phyloP scores from a whole-genome alignment of 2,329 filamentous ascomycete species.

The Curvularia lunata region DNA sequence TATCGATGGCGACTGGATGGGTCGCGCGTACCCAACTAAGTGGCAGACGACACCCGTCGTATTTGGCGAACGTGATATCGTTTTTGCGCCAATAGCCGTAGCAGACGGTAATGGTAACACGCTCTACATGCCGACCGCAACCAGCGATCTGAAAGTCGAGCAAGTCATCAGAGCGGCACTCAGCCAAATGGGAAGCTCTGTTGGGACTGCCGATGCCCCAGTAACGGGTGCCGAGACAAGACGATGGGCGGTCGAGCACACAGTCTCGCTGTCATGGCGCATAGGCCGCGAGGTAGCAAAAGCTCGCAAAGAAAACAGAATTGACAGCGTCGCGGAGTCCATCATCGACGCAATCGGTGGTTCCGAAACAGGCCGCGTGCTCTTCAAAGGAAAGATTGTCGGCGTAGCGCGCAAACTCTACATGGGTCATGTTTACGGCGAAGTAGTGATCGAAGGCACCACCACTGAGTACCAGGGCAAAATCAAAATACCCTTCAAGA shows the following conservation, averaged over 20 bases:
- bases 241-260: constrained; percentile 50
- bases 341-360: constrained; percentile 54
- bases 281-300: constrained; percentile 47
- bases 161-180: constrained; percentile 47
- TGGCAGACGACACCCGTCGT: constrained; percentile 55
- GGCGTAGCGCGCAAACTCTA: constrained; percentile 52
- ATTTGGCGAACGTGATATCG: constrained; percentile 49
- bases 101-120: constrained; percentile 54
- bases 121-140: constrained; percentile 48
- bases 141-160: constrained; percentile 49
- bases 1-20: constrained; percentile 58
- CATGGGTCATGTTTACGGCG: constrained; percentile 53
- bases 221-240: constrained; percentile 48
- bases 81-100: constrained; percentile 49
- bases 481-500: constrained; percentile 74
- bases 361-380: constrained; percentile 44
- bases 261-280: constrained; percentile 48
- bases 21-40: constrained; percentile 55
- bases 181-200: constrained; percentile 46
- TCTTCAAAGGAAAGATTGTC: constrained; percentile 56
- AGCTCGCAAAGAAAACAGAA: constrained; percentile 45
- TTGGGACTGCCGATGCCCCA: constrained; percentile 48
- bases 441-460: constrained; percentile 49
- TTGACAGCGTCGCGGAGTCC: constrained; percentile 47
- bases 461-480: constrained; percentile 47